A percentile compares a stretch with the other conserved stretches of the same genome.
These are phyloP conservation scores for Metschnikowia cubensis DNA, from an alignment of 805 yeast species.

Conservation along the genomic window DNA sequence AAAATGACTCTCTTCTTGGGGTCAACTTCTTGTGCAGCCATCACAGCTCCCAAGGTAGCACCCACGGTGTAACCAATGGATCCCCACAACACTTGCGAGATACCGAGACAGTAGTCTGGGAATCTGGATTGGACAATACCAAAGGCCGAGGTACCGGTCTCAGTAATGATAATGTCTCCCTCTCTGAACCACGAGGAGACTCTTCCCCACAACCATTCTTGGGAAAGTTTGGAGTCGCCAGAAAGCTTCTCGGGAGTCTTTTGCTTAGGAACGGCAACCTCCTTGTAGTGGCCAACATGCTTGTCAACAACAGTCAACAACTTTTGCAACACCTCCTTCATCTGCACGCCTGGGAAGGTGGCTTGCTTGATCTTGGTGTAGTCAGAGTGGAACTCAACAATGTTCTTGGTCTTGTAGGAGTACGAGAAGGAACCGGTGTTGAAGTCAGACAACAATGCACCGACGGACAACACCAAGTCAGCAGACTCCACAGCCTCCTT, in stretches of 20 bases:
- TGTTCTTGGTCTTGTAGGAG: conserved; percentile 68
- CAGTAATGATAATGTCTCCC: conserved; percentile 27
- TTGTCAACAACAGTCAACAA: conserved; percentile 34
- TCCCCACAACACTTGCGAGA: conserved; percentile 28
- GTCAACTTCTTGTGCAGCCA: conserved; percentile 26
- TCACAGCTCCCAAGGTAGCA: conserved; percentile 27
- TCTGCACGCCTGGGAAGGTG: conserved; percentile 67
- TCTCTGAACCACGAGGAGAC: conserved; percentile 25
- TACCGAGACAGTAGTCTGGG: conserved; percentile 23
- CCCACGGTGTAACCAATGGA: conserved; percentile 28
- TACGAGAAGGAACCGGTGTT: conserved; percentile 86
- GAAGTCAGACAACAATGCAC: conserved; percentile 82
- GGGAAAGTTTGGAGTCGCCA: conserved; percentile 21
- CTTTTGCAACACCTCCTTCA: conserved; percentile 44
- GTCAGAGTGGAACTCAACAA: conserved; percentile 77
- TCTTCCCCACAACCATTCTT: conserved; percentile 25
- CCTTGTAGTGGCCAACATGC: conserved; percentile 42
- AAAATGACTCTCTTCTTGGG: conserved; percentile 32
- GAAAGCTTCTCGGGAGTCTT: conserved; percentile 45
- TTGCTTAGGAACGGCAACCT: conserved; percentile 53
- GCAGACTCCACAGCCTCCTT: conserved; percentile 68
- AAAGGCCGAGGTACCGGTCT: conserved; percentile 27
- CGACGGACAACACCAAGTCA: conserved; percentile 73
- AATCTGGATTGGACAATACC: conserved; percentile 25
- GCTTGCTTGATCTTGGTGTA: conserved; percentile 67